Evolutionary conservation across 2,329 filamentous ascomycete species (phyloP).

Genomic region (Neonectria coccinea): DNA sequence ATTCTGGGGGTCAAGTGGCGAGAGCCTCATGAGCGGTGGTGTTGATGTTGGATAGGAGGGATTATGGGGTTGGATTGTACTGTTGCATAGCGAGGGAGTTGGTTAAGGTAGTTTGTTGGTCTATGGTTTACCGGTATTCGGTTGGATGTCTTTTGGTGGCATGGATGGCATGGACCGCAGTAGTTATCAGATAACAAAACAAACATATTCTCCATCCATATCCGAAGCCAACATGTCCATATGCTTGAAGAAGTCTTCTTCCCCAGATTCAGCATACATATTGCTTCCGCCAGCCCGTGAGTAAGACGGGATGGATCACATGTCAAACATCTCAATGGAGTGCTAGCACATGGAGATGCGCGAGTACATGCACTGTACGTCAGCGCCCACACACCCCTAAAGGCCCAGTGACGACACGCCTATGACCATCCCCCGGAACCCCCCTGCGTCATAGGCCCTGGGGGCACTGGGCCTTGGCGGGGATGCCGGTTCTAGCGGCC

Average conservation of each 20-base stretch:
- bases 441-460: constrained; percentile 27
- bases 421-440: not conserved
- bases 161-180: constrained; percentile 25
- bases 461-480: constrained; percentile 7
- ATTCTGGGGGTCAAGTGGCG: constrained; percentile 87
- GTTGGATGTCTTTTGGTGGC: not conserved
- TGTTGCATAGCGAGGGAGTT: not conserved
- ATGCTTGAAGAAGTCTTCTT: constrained; percentile 1
- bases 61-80: not conserved
- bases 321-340: constrained; percentile 11
- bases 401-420: constrained; percentile 3
- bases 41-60: constrained; percentile 56
- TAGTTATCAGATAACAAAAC: not conserved
- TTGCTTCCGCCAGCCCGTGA: constrained; percentile 14
- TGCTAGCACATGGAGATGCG: not conserved
- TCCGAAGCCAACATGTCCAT: not conserved
- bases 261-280: constrained; percentile 2
- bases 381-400: not conserved
- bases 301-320: constrained; percentile 13
- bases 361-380: not conserved
- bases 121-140: too few species aligned
- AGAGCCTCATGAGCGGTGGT: constrained; percentile 80
- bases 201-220: not conserved
- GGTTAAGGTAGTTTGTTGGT: too few species aligned
- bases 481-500: constrained; percentile 23